Conservation (phyloP, 2,329 filamentous ascomycete genomes). For the Cryphonectria radicalis region DNA sequence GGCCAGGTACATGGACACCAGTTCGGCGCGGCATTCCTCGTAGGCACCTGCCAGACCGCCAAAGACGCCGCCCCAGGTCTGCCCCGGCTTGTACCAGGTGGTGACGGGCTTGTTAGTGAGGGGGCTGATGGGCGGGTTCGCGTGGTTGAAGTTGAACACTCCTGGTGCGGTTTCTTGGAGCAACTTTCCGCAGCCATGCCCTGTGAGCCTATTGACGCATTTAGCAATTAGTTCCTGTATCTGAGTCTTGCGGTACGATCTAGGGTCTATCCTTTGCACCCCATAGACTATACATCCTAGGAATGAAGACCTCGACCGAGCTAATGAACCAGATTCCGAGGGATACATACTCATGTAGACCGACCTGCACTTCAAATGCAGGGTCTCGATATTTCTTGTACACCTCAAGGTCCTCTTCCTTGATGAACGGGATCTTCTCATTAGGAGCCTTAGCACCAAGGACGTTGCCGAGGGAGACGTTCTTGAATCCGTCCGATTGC, state of each 20-base stretch:
- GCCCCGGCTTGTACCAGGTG: conserved; percentile 91
- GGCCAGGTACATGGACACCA: conserved; percentile 86
- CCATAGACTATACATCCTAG: neutral
- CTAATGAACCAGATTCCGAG: no score
- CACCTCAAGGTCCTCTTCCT: conserved; percentile 73
- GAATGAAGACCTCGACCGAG: neutral
- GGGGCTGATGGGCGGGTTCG: conserved; percentile 81
- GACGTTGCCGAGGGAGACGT: conserved; percentile 91
- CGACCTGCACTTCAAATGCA: conserved; percentile 94
- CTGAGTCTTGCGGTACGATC: neutral
- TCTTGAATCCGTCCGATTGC: conserved; percentile 87
- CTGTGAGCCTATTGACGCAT: conserved; percentile 51
- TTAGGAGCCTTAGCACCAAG: conserved; percentile 88
- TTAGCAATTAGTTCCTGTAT: neutral
- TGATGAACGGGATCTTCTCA: conserved; percentile 90
- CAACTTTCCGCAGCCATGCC: conserved; percentile 92
- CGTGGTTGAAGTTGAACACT: conserved; percentile 84
- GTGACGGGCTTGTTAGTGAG: conserved; percentile 76
- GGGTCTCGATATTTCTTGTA: conserved; percentile 84
- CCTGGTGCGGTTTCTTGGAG: conserved; percentile 86
- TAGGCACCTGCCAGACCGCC: conserved; percentile 85
- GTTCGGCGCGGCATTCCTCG: conserved; percentile 93
- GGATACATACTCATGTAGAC: conserved; percentile 72
- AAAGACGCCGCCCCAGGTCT: conserved; percentile 94
- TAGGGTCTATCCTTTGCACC: neutral